Evolutionary conservation across 352 stramenopile species (phyloP).

Genomic region (Phytopythium montanum): DNA sequence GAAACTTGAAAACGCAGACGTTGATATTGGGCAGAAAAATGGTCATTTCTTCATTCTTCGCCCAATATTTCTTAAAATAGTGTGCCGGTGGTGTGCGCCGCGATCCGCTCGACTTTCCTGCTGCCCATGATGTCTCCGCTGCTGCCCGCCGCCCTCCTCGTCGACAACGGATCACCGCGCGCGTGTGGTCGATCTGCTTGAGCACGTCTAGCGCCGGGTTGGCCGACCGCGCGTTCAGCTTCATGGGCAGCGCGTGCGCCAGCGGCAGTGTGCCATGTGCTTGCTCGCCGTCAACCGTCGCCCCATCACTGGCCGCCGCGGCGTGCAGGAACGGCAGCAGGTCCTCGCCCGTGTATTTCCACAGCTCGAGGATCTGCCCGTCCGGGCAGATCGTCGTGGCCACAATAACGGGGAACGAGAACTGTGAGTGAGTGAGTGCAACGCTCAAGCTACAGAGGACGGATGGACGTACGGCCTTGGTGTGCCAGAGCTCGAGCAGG

Average conservation of each 20-base stretch:
- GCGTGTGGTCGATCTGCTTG: conserved; percentile 81
- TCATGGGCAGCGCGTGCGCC: conserved; percentile 59
- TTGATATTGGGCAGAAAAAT: too few species aligned
- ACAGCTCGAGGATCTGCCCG: conserved; percentile 63
- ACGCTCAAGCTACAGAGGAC: not conserved
- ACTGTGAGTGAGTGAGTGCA: not conserved
- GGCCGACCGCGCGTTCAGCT: conserved; percentile 69
- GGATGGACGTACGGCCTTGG: conserved; percentile 44
- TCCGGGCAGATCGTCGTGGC: conserved; percentile 35
- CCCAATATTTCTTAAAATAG: too few species aligned
- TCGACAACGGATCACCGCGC: conserved; percentile 62
- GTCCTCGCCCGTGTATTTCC: conserved; percentile 74
- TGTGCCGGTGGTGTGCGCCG: too few species aligned
- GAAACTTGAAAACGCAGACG: too few species aligned
- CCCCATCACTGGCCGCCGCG: conserved; percentile 3
- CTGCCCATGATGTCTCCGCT: too few species aligned
- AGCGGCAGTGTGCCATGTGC: conserved; percentile 28
- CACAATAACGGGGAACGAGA: not conserved
- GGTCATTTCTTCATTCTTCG: too few species aligned
- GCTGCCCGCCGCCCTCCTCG: too few species aligned
- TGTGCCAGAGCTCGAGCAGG: conserved; percentile 73
- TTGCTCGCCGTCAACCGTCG: conserved; percentile 9
- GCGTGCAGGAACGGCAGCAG: conserved; percentile 48
- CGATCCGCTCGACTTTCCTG: too few species aligned
- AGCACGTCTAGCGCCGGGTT: conserved; percentile 73